Conservation (phyloP, 1,284 basidiomycete species). For the Polyporus tsugae region DNA sequence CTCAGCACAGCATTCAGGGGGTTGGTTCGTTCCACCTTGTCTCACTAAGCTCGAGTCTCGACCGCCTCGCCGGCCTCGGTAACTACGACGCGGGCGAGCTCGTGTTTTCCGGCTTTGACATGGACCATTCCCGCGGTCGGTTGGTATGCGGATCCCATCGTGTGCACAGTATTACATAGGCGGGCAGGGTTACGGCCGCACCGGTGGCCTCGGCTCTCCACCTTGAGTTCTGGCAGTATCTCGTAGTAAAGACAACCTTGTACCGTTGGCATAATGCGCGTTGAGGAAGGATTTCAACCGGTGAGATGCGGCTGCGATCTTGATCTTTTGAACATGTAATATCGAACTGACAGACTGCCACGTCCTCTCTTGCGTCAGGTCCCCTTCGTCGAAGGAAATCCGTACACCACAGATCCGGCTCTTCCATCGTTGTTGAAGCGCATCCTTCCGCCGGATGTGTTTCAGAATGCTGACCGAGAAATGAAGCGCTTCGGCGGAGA, state of each 20-base stretch:
- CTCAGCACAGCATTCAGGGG: background rate
- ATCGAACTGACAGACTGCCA: background rate
- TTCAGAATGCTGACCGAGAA: conserved; percentile 58
- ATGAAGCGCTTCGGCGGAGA: conserved; percentile 62
- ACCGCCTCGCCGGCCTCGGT: background rate
- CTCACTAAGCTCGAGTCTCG: background rate
- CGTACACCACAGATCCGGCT: conserved; percentile 65
- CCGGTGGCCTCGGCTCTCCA: background rate
- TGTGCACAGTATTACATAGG: too few relatives aligned
- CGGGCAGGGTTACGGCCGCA: background rate
- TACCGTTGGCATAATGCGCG: conserved; percentile 53
- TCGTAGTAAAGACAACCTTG: background rate
- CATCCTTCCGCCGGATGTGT: conserved; percentile 52
- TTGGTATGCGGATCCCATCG: background rate
- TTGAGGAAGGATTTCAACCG: conserved; percentile 72
- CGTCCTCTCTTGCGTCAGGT: conserved; percentile 38
- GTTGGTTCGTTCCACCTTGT: too few relatives aligned
- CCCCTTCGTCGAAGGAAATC: conserved; percentile 58
- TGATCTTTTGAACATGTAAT: conserved; percentile 6
- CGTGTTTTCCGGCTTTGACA: background rate
- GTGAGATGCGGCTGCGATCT: conserved; percentile 42
- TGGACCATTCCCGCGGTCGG: background rate
- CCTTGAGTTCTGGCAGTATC: background rate
- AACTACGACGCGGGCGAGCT: background rate
- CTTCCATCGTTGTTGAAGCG: conserved; percentile 65